Evolutionary conservation across 768 basidiomycete genomes (phyloP).

Genomic region (Psilocybe sp.): DNA sequence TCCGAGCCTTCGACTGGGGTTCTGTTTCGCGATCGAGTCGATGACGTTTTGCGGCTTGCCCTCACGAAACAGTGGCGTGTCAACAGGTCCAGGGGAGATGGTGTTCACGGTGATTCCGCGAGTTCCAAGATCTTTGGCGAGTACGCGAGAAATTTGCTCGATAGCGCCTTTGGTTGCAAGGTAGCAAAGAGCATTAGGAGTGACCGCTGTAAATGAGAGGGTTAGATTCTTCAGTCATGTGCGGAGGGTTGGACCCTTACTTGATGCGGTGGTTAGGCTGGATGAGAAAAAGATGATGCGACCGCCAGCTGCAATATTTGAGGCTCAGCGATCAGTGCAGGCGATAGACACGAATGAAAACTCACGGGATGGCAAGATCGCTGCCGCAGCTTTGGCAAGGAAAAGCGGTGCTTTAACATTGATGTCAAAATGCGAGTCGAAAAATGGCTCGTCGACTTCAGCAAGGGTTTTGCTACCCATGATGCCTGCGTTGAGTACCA

Average conservation of each 20-base stretch:
- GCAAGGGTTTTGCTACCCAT: constrained; percentile 50
- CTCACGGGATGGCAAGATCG: constrained; percentile 42
- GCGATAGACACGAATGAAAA: background rate
- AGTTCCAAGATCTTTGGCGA: constrained; percentile 56
- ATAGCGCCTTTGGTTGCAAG: constrained; percentile 57
- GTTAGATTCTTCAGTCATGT: background rate
- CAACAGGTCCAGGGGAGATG: constrained; percentile 53
- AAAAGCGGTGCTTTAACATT: constrained; percentile 64
- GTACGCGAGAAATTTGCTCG: constrained; percentile 54
- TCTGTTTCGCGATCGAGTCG: constrained; percentile 40
- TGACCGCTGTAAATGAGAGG: constrained; percentile 26
- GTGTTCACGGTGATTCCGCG: constrained; percentile 57
- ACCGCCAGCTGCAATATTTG: constrained; percentile 36
- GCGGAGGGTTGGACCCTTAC: constrained; percentile 17
- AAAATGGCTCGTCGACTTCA: constrained; percentile 51
- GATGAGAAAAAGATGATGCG: constrained; percentile 58
- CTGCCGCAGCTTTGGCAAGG: constrained; percentile 44
- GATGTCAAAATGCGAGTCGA: constrained; percentile 46
- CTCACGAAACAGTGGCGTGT: constrained; percentile 53
- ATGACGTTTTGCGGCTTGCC: constrained; percentile 49
- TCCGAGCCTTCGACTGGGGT: constrained; percentile 45
- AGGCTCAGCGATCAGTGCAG: background rate
- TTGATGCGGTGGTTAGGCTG: constrained; percentile 41
- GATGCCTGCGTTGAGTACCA: constrained; percentile 57
- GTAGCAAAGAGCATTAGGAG: constrained; percentile 49